Evolutionary conservation across 208 protist genomes (phyloP), one percentile per base, ranked within the genome.

Genomic region (Vickermania ingenoplastis): DNA sequence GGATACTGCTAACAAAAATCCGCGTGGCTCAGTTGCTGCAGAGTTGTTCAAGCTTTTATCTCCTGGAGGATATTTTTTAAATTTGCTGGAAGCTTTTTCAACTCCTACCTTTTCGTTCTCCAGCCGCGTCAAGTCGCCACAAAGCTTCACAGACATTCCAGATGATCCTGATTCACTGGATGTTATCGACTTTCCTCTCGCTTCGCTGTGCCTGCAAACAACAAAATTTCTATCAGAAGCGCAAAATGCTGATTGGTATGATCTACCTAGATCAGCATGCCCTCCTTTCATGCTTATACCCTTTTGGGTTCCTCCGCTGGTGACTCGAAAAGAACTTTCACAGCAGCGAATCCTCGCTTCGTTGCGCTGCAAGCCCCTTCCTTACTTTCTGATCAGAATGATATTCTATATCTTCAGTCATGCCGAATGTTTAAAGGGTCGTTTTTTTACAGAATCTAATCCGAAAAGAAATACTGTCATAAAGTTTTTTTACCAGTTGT

Each of bases 281-380:
- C 82, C 78, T 2, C 68, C 82, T 21, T 41, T 85, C 3, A 54
- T 90, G 23, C 58, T 93, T 23, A 61, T 93, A 30, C 86, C 86
- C 1, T 90, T 90, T 74, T 93, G 86, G 86, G 58, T 75, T 31
- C 86, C 86, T 13, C 86, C 86, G 1, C 56, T 93, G 11, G 67
- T 81, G 11, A 93, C 86, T 11, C 70, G 86, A 36, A 79, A 73
- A 41, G 83, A 90, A 52, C n/a, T 59, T 1, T 80, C 74, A 4
- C 68, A 75, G 51, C 59, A 69, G 45, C 64, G 79, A 30, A 68
- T 83, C 0, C 59, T 93, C 57, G 86, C 83, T 4, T 93, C 81
- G 1, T 50, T 93, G 49, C 79, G 71, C 27, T 93, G 86, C 71
- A 71, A 65, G 13, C 86, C 86, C 13, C 60, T 89, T 51, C 54